These are phyloP conservation scores for Lipomyces spencermartinsiae DNA, from an alignment of 805 yeast genomes.

Conservation along the genomic window DNA sequence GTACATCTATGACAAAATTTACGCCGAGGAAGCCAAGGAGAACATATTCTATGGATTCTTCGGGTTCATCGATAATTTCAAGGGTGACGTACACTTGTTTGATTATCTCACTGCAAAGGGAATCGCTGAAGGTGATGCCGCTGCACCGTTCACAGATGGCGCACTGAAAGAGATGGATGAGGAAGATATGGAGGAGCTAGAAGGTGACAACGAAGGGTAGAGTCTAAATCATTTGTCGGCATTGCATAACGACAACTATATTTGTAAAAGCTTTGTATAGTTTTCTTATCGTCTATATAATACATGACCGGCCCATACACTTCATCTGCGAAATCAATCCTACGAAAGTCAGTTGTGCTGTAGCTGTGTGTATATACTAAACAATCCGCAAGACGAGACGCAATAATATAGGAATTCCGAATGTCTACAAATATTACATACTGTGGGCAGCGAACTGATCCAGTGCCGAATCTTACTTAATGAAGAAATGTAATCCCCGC, in stretches of 20 bases:
- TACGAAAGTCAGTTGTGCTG: neutral
- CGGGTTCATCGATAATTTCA: constrained; percentile 76
- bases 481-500: neutral
- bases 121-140: constrained; percentile 40
- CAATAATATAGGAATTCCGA: neutral
- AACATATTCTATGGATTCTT: constrained; percentile 83
- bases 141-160: constrained; percentile 22
- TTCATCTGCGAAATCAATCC: neutral
- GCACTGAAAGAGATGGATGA: constrained; percentile 47
- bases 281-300: neutral
- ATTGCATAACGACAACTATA: neutral
- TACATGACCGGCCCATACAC: neutral
- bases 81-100: constrained; percentile 59
- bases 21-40: constrained; percentile 85
- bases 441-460: neutral
- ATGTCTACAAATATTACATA: neutral
- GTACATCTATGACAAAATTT: constrained; percentile 89
- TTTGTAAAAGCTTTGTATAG: neutral
- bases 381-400: neutral
- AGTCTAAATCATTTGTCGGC: neutral
- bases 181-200: constrained; percentile 47
- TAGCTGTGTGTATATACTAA: neutral
- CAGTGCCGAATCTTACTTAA: neutral
- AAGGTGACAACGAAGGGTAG: constrained; percentile 45
- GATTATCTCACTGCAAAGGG: constrained; percentile 55